Percentiles rank a stretch among this genome's conserved stretches.
Conservation (phyloP, 176 grass and related monocot species). For the Rhynchospora tenuis region DNA sequence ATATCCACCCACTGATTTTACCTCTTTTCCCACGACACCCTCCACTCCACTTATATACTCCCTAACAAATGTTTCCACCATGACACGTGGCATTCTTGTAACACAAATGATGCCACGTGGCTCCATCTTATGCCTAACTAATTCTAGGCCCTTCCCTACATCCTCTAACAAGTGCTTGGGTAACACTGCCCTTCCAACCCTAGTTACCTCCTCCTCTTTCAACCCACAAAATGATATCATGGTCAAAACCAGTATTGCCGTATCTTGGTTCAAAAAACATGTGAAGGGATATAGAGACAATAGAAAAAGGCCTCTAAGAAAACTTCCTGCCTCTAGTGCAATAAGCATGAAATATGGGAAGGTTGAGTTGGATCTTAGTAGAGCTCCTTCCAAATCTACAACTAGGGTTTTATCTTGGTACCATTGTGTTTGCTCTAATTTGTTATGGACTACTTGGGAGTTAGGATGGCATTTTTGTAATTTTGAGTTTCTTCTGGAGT, state of each 20-base stretch:
- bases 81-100: conserved; percentile 47
- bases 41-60: conserved; percentile 45
- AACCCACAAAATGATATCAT: conserved; percentile 60
- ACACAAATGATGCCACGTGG: conserved; percentile 39
- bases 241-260: conserved; percentile 39
- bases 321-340: conserved; percentile 67
- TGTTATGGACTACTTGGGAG: conserved; percentile 20
- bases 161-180: conserved; percentile 75
- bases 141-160: conserved; percentile 60
- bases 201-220: conserved; percentile 35
- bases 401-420: conserved; percentile 40
- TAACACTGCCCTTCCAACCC: conserved; percentile 46
- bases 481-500: conserved; percentile 21
- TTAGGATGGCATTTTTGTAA: conserved; percentile 8
- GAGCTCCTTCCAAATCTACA: conserved; percentile 61
- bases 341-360: conserved; percentile 87
- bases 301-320: conserved; percentile 61
- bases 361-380: conserved; percentile 52
- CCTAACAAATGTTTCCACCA: conserved; percentile 60
- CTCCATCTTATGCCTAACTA: conserved; percentile 19
- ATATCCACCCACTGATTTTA: conserved; percentile 52
- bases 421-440: conserved; percentile 6
- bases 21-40: conserved; percentile 51
- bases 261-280: conserved; percentile 37
- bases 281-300: conserved; percentile 50